Evolutionary conservation across 2,329 filamentous ascomycete species (phyloP), one percentile per base, ranked within the genome.

Genomic region (Claviceps monticola): DNA sequence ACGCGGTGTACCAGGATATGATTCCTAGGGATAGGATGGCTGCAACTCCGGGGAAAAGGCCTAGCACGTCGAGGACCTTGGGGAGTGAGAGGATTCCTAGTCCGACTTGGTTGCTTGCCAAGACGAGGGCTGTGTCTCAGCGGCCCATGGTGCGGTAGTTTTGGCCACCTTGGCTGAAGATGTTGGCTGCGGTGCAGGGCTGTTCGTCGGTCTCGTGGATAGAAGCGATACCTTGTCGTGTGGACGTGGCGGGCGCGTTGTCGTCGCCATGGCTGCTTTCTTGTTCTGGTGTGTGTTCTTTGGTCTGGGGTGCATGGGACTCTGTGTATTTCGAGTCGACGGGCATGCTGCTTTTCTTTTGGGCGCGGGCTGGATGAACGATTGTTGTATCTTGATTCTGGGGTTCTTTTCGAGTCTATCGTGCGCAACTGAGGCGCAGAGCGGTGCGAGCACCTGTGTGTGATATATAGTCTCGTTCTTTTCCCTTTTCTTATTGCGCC

Each of bases 11-110:
- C 16, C 82, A 86, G 58, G 86, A 85, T 2, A 86, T 67, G 7
- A 84, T 75, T 21, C 83, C 70, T 1, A 67, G 73, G 6, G 83
- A 83, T 51, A 86, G 71, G 23, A 83, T 86, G 62, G 84, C 63
- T 55, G 86, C 83, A 52, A 86, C 60, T 37, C 83, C 82, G 0
- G 83, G 83, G 5, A 86, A 76, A 17, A 86, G 71, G 7, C 83
- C 83, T 37, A 86, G 72, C 7, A 82, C 69, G 4, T 82, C 80
- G 65, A 86, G 84, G 0, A 82, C 83, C 64, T 79, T 83, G 4
- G 84, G 84, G 56, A 86, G 83, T 1, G 82, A 85, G 74, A 87
- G 82, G 64, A 69, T 66, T n/a, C 66, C 67, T 4, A 68, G 60
- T 44, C 63, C 64, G 53, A 68, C 60, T 53, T 68, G 62, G 50